These are phyloP conservation scores for Globisporangium nagaii DNA, from an alignment of 352 stramenopile genomes.

Conservation along the genomic window DNA sequence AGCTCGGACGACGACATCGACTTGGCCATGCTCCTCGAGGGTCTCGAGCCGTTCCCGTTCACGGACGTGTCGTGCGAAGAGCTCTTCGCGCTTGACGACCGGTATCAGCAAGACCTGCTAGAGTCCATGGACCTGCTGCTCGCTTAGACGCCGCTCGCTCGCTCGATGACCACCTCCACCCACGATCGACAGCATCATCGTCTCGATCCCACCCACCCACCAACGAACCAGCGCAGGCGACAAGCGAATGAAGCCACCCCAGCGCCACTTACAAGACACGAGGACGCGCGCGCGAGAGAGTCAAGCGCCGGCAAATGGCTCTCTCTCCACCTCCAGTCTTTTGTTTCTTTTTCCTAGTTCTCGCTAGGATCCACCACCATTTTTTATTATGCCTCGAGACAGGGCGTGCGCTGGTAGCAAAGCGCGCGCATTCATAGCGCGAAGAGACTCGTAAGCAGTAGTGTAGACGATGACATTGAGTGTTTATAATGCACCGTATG, in stretches of 20 bases:
- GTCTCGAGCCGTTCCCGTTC: constrained; percentile 51
- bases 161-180: too few species aligned
- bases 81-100: constrained; percentile 32
- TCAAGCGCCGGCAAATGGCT: constrained; percentile 1
- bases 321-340: not conserved
- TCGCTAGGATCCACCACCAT: not conserved
- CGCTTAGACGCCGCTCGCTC: constrained; percentile 8
- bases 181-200: too few species aligned
- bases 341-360: not conserved
- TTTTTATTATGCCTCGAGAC: not conserved
- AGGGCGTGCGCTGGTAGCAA: not conserved
- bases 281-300: not conserved
- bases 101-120: constrained; percentile 50
- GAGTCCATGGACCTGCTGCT: constrained; percentile 49
- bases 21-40: constrained; percentile 22
- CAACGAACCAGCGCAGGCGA: not conserved
- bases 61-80: constrained; percentile 30
- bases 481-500: constrained; percentile 2
- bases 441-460: not conserved
- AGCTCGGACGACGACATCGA: constrained; percentile 19
- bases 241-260: not conserved
- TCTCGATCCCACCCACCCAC: too few species aligned
- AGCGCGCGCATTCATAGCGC: not conserved
- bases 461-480: not conserved
- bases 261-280: not conserved